Evolutionary conservation across 1,284 basidiomycete species (phyloP), one percentile per base, ranked within the genome.

Genomic region (Tremellales sp.): DNA sequence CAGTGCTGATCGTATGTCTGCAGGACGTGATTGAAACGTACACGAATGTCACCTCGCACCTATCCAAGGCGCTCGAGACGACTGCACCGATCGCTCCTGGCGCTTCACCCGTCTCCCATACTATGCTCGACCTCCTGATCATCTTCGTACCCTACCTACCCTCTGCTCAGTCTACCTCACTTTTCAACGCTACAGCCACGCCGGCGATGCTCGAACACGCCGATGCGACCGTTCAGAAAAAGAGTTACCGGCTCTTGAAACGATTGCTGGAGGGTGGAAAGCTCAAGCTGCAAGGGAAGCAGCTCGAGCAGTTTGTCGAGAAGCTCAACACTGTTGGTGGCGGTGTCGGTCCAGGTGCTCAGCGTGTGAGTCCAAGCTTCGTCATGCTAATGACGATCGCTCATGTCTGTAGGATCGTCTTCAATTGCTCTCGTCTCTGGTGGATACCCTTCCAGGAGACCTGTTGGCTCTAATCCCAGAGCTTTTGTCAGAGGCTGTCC

Each of bases 161-260:
- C 0, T 50, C 72, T 0, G 63, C 76, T 4, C 85, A 89, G 57
- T 80, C 82, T 2, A 75, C 75, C 8, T 75, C 78, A 2, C 78
- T 92, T 33, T 86, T 91, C 70, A 80, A 79, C 40, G 73, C 72
- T 15, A 69, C 66, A 1, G 63, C 71, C 2, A 69, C 65, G 12
- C 56, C 62, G n/a, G 68, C 65, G 17, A 59, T 75, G 53, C 64
- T 75, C 17, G 72, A 73, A 46, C 83, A 82, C 65, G 80, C 78
- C 56, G 89, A 97, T 61, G 89, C 87, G 44, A 89, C 84, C 1
- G 83, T 97, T 1, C 96, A 98, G 76, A 99, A 99, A 76, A 89
- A 94, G 59, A 86, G 85, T 15, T 98, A 98, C 77, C 87, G 93
- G 64, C 83, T 89, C 19, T 78, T 98, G 4, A 80, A 86, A 40